phyloP scores from a whole-genome alignment of 768 basidiomycete species.

The Lactarius deliciosus region DNA sequence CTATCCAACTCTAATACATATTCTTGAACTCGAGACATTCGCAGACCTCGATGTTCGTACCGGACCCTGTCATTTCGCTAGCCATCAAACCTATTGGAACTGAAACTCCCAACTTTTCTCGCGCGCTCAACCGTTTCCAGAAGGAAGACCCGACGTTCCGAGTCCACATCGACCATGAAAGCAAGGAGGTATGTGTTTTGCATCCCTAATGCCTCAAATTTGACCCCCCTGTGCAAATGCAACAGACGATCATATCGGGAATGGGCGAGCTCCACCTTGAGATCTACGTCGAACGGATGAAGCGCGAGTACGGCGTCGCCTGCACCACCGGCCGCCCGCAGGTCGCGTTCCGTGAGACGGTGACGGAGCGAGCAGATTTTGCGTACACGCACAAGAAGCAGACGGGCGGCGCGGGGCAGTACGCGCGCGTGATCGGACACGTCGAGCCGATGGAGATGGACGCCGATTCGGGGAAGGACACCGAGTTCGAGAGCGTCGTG shows the following conservation, averaged over 20 bases:
- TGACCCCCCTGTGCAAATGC: neutral
- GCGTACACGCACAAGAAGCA: slow-evolving; percentile 97
- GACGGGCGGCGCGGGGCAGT: slow-evolving; percentile 96
- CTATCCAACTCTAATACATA: neutral
- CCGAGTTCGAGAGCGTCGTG: slow-evolving; percentile 81
- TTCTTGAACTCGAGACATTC: neutral
- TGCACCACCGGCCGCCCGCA: slow-evolving; percentile 94
- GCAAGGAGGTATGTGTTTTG: slow-evolving; percentile 70
- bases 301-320: slow-evolving; percentile 92
- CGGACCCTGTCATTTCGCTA: slow-evolving; percentile 96
- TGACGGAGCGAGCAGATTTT: slow-evolving; percentile 80
- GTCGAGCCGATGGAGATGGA: slow-evolving; percentile 85
- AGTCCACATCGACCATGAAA: slow-evolving; percentile 91
- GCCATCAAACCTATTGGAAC: slow-evolving; percentile 88
- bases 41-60: slow-evolving; percentile 97
- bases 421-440: slow-evolving; percentile 85
- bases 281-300: slow-evolving; percentile 99
- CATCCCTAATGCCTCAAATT: slow-evolving; percentile 7
- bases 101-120: slow-evolving; percentile 95
- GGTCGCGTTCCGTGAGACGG: slow-evolving; percentile 95
- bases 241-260: slow-evolving; percentile 95
- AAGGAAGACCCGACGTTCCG: slow-evolving; percentile 99
- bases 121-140: slow-evolving; percentile 95
- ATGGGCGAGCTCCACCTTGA: slow-evolving; percentile 99
- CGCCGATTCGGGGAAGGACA: slow-evolving; percentile 76